Evolutionary conservation across 73 alveolate genomes (phyloP).

Genomic region (Stentor roeselii): DNA sequence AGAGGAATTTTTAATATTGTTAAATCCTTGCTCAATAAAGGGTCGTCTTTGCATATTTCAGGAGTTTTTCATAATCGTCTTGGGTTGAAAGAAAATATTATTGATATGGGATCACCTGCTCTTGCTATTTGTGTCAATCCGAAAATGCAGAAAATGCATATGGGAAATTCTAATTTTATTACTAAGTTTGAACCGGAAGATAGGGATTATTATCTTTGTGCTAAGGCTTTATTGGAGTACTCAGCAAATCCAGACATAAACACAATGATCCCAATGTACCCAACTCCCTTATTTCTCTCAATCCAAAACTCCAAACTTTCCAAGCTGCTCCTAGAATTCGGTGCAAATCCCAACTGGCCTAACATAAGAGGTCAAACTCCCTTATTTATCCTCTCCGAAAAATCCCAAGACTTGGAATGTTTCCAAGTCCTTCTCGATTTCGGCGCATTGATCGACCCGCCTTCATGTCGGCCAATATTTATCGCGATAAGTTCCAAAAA

Average conservation of each 20-base stretch:
- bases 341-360: neutral
- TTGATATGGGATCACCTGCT: constrained; percentile 19
- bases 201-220: neutral
- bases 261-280: neutral
- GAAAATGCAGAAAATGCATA: too few relatives aligned
- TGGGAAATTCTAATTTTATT: neutral
- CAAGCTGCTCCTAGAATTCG: neutral
- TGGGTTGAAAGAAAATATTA: neutral
- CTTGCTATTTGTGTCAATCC: neutral
- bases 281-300: neutral
- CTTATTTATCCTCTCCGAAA: neutral
- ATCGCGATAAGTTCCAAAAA: constrained; percentile 4
- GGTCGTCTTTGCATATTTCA: neutral
- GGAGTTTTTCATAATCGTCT: neutral
- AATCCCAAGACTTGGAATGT: neutral
- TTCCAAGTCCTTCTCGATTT: neutral
- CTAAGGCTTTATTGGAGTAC: neutral
- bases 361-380: neutral
- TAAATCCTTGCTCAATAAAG: neutral
- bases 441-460: constrained; percentile 22
- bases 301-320: neutral
- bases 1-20: neutral
- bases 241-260: neutral
- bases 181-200: neutral
- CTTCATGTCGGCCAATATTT: neutral